Evolutionary conservation across 2,329 filamentous ascomycete genomes (phyloP).

Genomic region (Lachnellula occidentalis): DNA sequence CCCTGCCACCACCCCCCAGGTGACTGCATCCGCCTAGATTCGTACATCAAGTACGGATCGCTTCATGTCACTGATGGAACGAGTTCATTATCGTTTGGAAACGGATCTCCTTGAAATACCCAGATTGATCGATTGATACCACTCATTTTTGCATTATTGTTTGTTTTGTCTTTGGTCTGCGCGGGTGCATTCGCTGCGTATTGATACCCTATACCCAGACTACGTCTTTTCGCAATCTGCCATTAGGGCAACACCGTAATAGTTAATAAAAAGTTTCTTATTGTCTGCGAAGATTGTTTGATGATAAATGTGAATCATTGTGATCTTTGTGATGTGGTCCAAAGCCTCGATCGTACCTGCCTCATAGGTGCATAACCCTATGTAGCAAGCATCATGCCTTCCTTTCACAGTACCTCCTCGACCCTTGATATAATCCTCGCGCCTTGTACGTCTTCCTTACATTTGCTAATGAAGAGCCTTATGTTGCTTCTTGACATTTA

Average conservation of each 20-base stretch:
- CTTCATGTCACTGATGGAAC: constrained; percentile 16
- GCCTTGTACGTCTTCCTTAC: too few relatives aligned
- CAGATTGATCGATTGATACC: constrained; percentile 34
- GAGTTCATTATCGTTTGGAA: constrained; percentile 29
- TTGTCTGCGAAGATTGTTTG: constrained; percentile 13
- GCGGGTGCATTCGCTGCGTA: constrained; percentile 30
- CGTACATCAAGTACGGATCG: constrained; percentile 4
- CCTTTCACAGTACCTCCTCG: too few relatives aligned
- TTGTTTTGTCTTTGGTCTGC: constrained; percentile 21
- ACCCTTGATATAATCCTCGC: too few relatives aligned
- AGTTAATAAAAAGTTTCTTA: constrained; percentile 32
- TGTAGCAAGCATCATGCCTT: too few relatives aligned
- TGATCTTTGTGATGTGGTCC: background rate
- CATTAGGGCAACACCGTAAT: constrained; percentile 34
- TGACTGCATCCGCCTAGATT: constrained; percentile 15
- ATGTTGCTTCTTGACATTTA: too few relatives aligned
- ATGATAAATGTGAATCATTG: background rate
- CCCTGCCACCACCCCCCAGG: constrained; percentile 24
- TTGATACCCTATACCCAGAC: constrained; percentile 38
- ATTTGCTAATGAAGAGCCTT: too few relatives aligned
- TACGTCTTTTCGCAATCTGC: constrained; percentile 33
- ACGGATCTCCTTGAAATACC: constrained; percentile 35
- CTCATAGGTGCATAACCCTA: too few relatives aligned
- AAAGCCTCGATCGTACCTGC: too few relatives aligned
- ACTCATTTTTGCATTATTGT: constrained; percentile 33